phyloP scores from a whole-genome alignment of 2,329 filamentous ascomycete species.

The Metarhizium sp. region DNA sequence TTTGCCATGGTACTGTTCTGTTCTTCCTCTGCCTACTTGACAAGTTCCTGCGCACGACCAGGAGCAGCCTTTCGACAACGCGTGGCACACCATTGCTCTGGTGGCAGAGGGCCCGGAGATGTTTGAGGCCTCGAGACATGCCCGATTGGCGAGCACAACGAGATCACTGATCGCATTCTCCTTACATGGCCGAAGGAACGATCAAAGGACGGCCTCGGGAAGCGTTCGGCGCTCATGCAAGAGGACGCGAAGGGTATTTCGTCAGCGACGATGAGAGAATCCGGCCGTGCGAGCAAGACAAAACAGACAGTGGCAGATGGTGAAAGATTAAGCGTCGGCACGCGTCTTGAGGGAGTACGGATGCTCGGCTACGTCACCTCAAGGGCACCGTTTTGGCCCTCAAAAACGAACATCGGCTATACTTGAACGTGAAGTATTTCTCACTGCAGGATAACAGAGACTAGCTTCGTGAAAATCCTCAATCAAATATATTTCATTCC shows the following conservation, averaged over 20 bases:
- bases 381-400: neutral
- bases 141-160: neutral
- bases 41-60: conserved; percentile 9
- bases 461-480: neutral
- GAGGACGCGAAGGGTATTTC: too few relatives aligned
- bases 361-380: neutral
- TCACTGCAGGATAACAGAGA: conserved; percentile 8
- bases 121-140: conserved; percentile 5
- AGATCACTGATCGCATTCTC: too few relatives aligned
- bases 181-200: too few relatives aligned
- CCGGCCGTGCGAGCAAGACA: too few relatives aligned
- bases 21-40: conserved; percentile 7
- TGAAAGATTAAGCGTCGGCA: neutral
- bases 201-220: too few relatives aligned
- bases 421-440: conserved; percentile 8
- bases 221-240: too few relatives aligned
- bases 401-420: conserved; percentile 9
- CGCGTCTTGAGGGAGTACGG: too few relatives aligned
- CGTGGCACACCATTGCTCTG: conserved; percentile 9
- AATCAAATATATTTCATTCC: conserved; percentile 8
- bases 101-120: conserved; percentile 5
- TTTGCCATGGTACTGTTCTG: conserved; percentile 11
- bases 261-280: too few relatives aligned
- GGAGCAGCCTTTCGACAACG: conserved; percentile 8
- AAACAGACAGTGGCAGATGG: too few relatives aligned